These are phyloP conservation scores for Diaporthe humulicola DNA, from an alignment of 2,329 filamentous ascomycete species.

Conservation along the genomic window DNA sequence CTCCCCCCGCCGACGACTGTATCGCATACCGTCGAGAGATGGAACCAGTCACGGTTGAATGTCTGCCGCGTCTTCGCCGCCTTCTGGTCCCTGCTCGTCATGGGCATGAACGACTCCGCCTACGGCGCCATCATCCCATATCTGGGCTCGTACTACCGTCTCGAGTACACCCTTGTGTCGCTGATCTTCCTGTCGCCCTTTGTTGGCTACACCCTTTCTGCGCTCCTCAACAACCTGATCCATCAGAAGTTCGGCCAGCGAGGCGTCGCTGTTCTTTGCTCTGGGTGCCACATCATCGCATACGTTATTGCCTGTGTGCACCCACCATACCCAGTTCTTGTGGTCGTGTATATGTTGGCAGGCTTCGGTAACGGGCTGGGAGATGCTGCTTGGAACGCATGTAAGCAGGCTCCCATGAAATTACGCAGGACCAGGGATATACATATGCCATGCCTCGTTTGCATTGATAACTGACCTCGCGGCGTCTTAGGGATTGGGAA, in stretches of 20 bases:
- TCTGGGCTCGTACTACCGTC: slow-evolving; percentile 52
- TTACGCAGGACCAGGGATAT: neutral
- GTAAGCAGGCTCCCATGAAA: too few relatives aligned
- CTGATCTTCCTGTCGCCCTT: slow-evolving; percentile 63
- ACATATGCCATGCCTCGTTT: slow-evolving; percentile 48
- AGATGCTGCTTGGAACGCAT: slow-evolving; percentile 65
- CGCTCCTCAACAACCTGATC: slow-evolving; percentile 58
- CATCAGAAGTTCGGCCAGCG: slow-evolving; percentile 69
- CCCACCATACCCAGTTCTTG: slow-evolving; percentile 76
- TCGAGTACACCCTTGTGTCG: slow-evolving; percentile 62
- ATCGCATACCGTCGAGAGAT: slow-evolving; percentile 50
- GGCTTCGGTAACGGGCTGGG: slow-evolving; percentile 79
- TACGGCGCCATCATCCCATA: slow-evolving; percentile 56
- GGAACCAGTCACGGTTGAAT: slow-evolving; percentile 64
- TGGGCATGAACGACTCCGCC: slow-evolving; percentile 70
- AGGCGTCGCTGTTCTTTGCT: slow-evolving; percentile 74
- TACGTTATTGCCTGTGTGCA: slow-evolving; percentile 75
- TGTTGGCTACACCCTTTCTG: slow-evolving; percentile 59
- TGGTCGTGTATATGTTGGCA: slow-evolving; percentile 74
- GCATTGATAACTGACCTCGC: neutral
- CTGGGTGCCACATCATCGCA: slow-evolving; percentile 71
- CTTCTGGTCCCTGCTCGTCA: slow-evolving; percentile 70
- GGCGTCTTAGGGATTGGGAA: slow-evolving; percentile 62
- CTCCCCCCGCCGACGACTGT: slow-evolving; percentile 34
- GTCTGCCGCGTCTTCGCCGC: slow-evolving; percentile 62